Evolutionary conservation across 2,329 filamentous ascomycete species (phyloP), one percentile per base, ranked within the genome.

Genomic region (Apiospora phragmitis): DNA sequence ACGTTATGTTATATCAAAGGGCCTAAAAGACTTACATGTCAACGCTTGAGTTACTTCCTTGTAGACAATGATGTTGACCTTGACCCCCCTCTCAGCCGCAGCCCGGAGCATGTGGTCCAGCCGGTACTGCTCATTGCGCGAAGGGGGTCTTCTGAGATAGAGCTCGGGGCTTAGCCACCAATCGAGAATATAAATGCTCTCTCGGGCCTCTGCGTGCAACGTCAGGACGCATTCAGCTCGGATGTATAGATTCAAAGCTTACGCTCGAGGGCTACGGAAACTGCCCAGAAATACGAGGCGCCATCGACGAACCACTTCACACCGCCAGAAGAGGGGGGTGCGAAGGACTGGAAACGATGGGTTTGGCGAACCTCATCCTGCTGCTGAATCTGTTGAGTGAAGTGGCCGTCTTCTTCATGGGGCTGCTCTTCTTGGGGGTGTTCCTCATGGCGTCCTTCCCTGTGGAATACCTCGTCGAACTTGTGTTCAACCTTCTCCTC

Each of bases 141-240:
- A 89, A 11, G 94, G 94, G 2, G 95, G 94, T 32, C 94, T 89
- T 74, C 94, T 90, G 43, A 98, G 87, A 79, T 96, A 97, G 38
- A 98, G 84, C 82, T 97, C 95, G 0, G 95, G 94, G 70, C 91
- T 94, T 74, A 97, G 81, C 94, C 94, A 97, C 94, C 92, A 96
- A 79, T 95, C 93, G 59, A 97, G 84, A 74, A 97, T 97, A 87
- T 92, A 95, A 75, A 97, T 92, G 55, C 88, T 92, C 75, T 95
- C 90, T 73, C 85, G 87, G 3, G 94, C 94, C 77, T 89, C 90
- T 89, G 73, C 11, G 4, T 47, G n/a, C 49, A 38, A 21, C 5
- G 65, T 67, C 41, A 18, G 9, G 41, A 45, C 12, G 18, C 21
- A 24, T 41, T 16, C 5, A 7, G 51, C 55, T 29, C 2, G 62